phyloP scores from a whole-genome alignment of 352 stramenopile genomes.

The Blastocystis sp. region DNA sequence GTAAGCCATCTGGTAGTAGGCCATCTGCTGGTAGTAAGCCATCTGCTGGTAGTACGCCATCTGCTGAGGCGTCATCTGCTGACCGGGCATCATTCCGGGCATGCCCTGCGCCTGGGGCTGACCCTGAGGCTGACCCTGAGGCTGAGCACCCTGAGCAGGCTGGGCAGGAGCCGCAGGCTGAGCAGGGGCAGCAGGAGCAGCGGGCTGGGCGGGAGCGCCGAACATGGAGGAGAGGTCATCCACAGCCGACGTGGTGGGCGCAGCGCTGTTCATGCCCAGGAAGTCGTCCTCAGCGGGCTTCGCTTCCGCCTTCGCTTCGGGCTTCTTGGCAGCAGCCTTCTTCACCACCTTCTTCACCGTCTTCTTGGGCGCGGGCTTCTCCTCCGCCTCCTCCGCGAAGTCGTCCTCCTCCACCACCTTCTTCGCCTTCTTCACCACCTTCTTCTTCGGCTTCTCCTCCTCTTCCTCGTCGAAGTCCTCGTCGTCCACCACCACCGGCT shows the following conservation, averaged over 20 bases:
- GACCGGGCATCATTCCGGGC: neutral
- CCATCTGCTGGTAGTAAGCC: neutral
- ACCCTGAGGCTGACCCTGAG: too few relatives aligned
- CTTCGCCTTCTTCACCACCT: neutral
- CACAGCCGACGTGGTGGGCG: neutral
- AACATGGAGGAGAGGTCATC: constrained; percentile 41
- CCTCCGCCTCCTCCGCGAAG: constrained; percentile 29
- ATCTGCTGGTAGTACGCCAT: neutral
- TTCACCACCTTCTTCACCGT: constrained; percentile 59
- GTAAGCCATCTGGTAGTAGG: neutral
- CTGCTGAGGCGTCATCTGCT: neutral
- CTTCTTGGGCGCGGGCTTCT: constrained; percentile 19
- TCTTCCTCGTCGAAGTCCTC: constrained; percentile 12
- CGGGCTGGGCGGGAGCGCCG: neutral
- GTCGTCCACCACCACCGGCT: constrained; percentile 27
- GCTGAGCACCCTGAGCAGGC: neutral
- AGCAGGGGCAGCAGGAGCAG: neutral
- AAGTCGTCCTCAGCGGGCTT: constrained; percentile 32
- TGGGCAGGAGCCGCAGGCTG: neutral
- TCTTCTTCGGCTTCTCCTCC: neutral
- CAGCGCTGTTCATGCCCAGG: constrained; percentile 5
- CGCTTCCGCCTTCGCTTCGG: too few relatives aligned
- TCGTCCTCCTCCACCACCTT: constrained; percentile 15
- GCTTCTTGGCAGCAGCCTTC: constrained; percentile 13
- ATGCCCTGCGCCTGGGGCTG: neutral